phyloP scores from a whole-genome alignment of 495 filamentous ascomycete genomes.

The Penicillium maclennaniae region DNA sequence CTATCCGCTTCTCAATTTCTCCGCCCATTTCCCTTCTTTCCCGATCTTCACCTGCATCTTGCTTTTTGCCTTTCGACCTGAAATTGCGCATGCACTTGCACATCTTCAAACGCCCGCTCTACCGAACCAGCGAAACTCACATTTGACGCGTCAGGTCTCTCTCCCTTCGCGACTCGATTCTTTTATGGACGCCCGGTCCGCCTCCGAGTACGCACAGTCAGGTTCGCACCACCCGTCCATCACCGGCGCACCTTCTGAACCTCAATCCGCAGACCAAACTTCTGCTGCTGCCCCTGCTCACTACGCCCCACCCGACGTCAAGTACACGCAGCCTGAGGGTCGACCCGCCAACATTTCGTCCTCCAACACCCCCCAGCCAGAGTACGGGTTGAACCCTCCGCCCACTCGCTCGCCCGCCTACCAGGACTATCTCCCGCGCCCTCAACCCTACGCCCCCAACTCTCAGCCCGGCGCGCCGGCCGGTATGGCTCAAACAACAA shows the following conservation, averaged over 20 bases:
- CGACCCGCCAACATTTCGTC: constrained; percentile 61
- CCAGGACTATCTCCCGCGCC: constrained; percentile 68
- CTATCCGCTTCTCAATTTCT: constrained; percentile 31
- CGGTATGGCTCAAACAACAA: constrained; percentile 97
- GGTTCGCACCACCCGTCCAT: constrained; percentile 78
- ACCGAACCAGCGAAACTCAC: not conserved
- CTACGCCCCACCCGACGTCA: constrained; percentile 34
- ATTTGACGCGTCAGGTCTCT: not conserved
- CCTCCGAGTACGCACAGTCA: constrained; percentile 95
- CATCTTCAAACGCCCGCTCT: not conserved
- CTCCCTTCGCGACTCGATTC: constrained; percentile 19
- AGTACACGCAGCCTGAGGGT: constrained; percentile 70
- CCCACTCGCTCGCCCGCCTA: constrained; percentile 71
- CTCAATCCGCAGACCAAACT: constrained; percentile 75
- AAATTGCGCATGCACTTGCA: too few relatives aligned
- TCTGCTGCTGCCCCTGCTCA: constrained; percentile 66
- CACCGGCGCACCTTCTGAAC: constrained; percentile 73
- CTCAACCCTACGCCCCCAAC: constrained; percentile 66
- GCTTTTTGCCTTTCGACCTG: not conserved
- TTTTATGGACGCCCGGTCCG: constrained; percentile 80
- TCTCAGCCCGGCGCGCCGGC: constrained; percentile 66
- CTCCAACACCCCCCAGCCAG: constrained; percentile 80
- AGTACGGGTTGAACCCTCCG: constrained; percentile 77
- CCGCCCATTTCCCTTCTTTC: constrained; percentile 17
- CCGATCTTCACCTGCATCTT: not conserved